These are phyloP conservation scores for Geosmithia putterillii DNA, from an alignment of 2,329 filamentous ascomycete genomes.

Conservation along the genomic window DNA sequence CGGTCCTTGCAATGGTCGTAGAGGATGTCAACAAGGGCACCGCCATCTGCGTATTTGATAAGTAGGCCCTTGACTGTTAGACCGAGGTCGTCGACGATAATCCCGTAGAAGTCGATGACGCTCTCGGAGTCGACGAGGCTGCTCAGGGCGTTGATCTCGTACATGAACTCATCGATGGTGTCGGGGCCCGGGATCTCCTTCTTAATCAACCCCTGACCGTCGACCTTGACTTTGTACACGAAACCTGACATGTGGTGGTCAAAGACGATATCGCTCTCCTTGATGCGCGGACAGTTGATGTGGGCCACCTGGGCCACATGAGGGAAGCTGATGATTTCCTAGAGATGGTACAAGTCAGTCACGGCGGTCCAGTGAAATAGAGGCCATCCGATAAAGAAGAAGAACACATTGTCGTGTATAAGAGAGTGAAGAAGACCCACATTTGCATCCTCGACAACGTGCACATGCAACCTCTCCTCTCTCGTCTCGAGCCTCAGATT, in stretches of 20 bases:
- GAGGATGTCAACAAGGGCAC: slow-evolving; percentile 80
- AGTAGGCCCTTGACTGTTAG: slow-evolving; percentile 75
- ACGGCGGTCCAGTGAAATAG: neutral
- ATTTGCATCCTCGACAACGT: slow-evolving; percentile 94
- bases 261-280: slow-evolving; percentile 68
- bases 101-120: slow-evolving; percentile 77
- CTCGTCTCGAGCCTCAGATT: slow-evolving; percentile 89
- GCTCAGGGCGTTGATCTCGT: slow-evolving; percentile 92
- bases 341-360: neutral
- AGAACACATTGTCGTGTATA: neutral
- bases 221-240: slow-evolving; percentile 79
- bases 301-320: slow-evolving; percentile 61
- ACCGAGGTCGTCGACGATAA: slow-evolving; percentile 83
- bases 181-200: slow-evolving; percentile 97
- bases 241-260: slow-evolving; percentile 93
- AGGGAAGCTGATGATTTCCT: slow-evolving; percentile 85
- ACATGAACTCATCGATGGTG: slow-evolving; percentile 90
- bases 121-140: slow-evolving; percentile 58
- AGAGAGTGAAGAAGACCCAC: slow-evolving; percentile 23
- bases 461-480: slow-evolving; percentile 80
- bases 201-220: slow-evolving; percentile 67
- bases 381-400: too few relatives aligned
- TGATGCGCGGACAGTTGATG: slow-evolving; percentile 50
- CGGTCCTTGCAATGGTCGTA: slow-evolving; percentile 61
- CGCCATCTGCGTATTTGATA: slow-evolving; percentile 76